A percentile compares a stretch with the other conserved stretches of the same genome.
Conservation (phyloP, 345 rosid species). For the Salix dunnii region DNA sequence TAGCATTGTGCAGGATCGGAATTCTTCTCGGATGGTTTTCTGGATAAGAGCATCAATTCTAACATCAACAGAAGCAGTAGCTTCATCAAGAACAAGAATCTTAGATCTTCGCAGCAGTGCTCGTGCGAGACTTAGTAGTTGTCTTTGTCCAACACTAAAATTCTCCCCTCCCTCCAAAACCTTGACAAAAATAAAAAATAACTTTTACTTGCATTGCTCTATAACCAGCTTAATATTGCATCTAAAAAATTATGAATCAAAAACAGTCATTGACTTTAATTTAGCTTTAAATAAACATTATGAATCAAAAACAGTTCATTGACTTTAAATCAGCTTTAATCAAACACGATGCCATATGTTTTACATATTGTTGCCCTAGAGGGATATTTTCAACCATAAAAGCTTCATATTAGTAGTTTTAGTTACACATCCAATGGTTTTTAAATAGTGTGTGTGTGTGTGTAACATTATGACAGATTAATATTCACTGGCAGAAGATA, state of each 20-base stretch:
- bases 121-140: slow-evolving; percentile 29
- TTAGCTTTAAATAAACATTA: not conserved
- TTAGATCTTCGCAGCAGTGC: slow-evolving; percentile 31
- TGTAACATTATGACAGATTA: not conserved
- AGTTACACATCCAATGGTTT: not conserved
- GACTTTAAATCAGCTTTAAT: slow-evolving; percentile 1
- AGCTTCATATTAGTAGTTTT: not conserved
- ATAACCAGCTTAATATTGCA: not conserved
- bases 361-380: not conserved
- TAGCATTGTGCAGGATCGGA: slow-evolving; percentile 30
- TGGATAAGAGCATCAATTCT: slow-evolving; percentile 32
- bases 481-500: not conserved
- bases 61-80: slow-evolving; percentile 36
- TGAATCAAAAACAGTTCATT: not conserved
- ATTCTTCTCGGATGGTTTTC: slow-evolving; percentile 32
- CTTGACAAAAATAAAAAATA: slow-evolving; percentile 1
- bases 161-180: slow-evolving; percentile 35
- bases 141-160: slow-evolving; percentile 37
- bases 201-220: not conserved
- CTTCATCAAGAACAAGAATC: slow-evolving; percentile 37
- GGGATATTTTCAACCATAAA: not conserved
- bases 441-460: not conserved
- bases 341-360: not conserved
- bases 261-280: not conserved
- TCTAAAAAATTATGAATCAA: not conserved